Conservation (phyloP, 192 early-diverging fungal species). For the Umbelopsis sp. region DNA sequence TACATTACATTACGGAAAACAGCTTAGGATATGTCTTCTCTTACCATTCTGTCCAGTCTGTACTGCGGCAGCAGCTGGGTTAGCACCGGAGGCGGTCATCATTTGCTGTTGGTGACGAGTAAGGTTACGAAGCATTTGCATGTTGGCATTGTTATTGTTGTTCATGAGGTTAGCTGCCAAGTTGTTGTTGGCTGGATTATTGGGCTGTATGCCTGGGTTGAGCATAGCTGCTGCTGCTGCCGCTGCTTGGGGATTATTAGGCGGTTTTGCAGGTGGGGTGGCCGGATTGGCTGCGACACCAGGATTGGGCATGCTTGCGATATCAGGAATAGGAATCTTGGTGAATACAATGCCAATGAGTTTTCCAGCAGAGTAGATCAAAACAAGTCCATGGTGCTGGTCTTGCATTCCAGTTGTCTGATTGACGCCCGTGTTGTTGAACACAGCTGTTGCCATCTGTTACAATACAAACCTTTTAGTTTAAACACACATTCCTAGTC, state of each 20-base stretch:
- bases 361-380: slow-evolving; percentile 35
- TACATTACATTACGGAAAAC: too few relatives aligned
- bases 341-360: slow-evolving; percentile 41
- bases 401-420: slow-evolving; percentile 4
- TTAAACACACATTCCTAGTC: too few relatives aligned
- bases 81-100: slow-evolving; percentile 21
- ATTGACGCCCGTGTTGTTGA: slow-evolving; percentile 24
- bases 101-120: slow-evolving; percentile 24
- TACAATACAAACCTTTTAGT: too few relatives aligned
- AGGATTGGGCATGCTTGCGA: slow-evolving; percentile 16
- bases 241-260: slow-evolving; percentile 5
- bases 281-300: neutral
- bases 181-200: neutral
- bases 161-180: slow-evolving; percentile 20
- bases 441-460: slow-evolving; percentile 40
- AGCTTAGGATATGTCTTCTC: neutral
- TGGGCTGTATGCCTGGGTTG: neutral
- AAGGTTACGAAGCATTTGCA: slow-evolving; percentile 24
- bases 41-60: slow-evolving; percentile 30
- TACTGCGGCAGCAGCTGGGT: neutral
- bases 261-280: neutral
- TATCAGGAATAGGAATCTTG: slow-evolving; percentile 30
- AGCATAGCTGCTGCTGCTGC: slow-evolving; percentile 1
- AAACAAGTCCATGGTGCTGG: slow-evolving; percentile 32
- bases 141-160: slow-evolving; percentile 16